Evolutionary conservation across 768 basidiomycete genomes (phyloP), one percentile per base, ranked within the genome.

Genomic region (Phaeolepiota aurea): DNA sequence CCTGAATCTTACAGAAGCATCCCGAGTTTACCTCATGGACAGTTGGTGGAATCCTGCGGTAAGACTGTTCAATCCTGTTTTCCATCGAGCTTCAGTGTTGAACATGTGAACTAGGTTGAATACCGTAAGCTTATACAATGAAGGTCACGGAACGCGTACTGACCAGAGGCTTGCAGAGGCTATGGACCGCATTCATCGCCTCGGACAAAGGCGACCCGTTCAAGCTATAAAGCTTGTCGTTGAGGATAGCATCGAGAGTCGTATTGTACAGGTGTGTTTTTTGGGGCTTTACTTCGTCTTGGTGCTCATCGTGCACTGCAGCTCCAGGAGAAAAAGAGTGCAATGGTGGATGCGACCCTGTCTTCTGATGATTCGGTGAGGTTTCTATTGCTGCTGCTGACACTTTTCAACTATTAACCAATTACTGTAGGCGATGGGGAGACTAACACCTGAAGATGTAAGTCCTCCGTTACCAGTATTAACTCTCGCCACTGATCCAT

Each of bases 31-130:
- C 60, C 74, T 96, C 53, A 94, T 97, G 91, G 94, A 94, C 56
- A 87, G 85, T 48, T 94, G 90, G 90, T 94, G 93, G 93, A 98
- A 98, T 56, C 93, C 93, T 4, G 91, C 91, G n/a, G 87, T 84
- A 63, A 42, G 61, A 53, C 14, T 11, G 32, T 33, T 32, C 44
- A n/a, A 20, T 35, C 42, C 44, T 38, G 14, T 28, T 20, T 32
- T 10, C 19, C 34, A n/a, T n/a, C 20, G 10, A 3, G n/a, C 20
- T 35, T 37, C 34, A 40, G 13, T 13, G 30, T 19, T 9, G 22
- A 5, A 11, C 34, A 47, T 14, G 44, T 40, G 7, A 30, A n/a
- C 19, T 39, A 77, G 74, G 82, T 87, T 40, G 87, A 87, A 65
- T 89, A 74, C 53, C 85, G 86, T 87, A 57, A 64, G 86, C 71